Evolutionary conservation across 345 rosid genomes (phyloP), one percentile per base, ranked within the genome.

Genomic region (Camelina sativa): DNA sequence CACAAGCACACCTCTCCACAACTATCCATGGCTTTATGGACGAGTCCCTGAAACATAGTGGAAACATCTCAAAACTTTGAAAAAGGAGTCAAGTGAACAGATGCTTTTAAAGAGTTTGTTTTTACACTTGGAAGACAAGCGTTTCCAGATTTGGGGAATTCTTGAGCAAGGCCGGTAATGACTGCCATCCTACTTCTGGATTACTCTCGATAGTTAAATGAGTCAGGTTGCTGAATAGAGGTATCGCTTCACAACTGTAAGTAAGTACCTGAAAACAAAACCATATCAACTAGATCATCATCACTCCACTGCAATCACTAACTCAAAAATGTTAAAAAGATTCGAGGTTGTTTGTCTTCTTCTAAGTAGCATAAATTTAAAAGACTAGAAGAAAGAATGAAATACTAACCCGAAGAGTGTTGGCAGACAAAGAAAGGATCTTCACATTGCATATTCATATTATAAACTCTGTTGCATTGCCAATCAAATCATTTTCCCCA

Each of bases 1-100:
- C 74, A 57, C 44, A 58, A 46, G 34, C 74, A 70, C 44, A 70
- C n/a, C 2, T 46, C 65, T 13, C 74, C 65, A 13, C 74, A 70
- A 8, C 5, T 46, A 32, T 19, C 56, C 0, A 32, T 58, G 9
- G 16, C 10, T 59, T 60, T 48, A 58, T 71, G 67, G n/a, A 35
- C 5, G 4, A 71, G 56, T 15, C 65, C 74, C 65, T 69, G 46
- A 63, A 69, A 55, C 30, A 56, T 11, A 41, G 34, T 4, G 2
- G 5, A 57, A 11, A 34, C 23, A 41, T 55, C 30, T 54, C 28
- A 54, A 4, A 44, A 46, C 19, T 69, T 16, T 43, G 38, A 55
- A 46, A 28, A 16, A 11, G 28, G 28, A 16, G 4, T 11, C 43
- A 41, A 25, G 28, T 25, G 4, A 30, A 34, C 10, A 46, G 0